phyloP scores from a whole-genome alignment of 148 eudicot genomes.

The Camellia sinensis region DNA sequence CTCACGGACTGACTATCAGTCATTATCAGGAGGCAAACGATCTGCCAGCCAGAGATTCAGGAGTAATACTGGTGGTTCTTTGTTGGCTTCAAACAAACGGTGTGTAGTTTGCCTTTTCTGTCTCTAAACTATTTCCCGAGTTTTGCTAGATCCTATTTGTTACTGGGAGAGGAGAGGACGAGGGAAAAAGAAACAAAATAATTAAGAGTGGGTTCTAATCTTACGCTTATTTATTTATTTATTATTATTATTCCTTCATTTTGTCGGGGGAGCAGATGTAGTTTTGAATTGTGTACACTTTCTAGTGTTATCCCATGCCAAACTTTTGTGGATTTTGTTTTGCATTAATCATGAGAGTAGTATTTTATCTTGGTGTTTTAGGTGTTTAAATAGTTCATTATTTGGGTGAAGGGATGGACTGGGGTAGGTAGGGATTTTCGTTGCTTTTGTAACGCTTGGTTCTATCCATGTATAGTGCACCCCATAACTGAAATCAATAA shows the following conservation, averaged over 20 bases:
- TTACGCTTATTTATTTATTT: too few species aligned
- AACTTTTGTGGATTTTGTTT: background rate
- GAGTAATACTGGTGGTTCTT: conserved; percentile 7
- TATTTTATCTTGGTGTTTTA: too few species aligned
- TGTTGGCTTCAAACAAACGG: conserved; percentile 14
- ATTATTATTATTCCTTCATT: background rate
- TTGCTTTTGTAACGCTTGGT: too few species aligned
- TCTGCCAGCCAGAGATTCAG: background rate
- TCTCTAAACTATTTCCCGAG: background rate
- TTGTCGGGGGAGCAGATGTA: background rate
- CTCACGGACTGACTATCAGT: background rate
- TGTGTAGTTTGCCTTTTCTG: background rate
- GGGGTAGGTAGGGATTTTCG: too few species aligned
- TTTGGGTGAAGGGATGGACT: too few species aligned
- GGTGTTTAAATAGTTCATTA: too few species aligned
- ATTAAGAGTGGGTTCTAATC: background rate
- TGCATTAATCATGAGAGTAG: background rate
- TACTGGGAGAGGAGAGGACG: background rate
- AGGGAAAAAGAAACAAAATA: background rate
- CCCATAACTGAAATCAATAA: too few species aligned
- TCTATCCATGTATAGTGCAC: too few species aligned
- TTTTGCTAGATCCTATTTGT: background rate
- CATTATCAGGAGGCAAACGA: conserved; percentile 17
- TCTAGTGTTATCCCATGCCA: background rate
- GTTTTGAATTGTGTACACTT: background rate